Base-by-base conservation (phyloP, 805 yeast genomes). In the Candida loeiensis region DNA sequence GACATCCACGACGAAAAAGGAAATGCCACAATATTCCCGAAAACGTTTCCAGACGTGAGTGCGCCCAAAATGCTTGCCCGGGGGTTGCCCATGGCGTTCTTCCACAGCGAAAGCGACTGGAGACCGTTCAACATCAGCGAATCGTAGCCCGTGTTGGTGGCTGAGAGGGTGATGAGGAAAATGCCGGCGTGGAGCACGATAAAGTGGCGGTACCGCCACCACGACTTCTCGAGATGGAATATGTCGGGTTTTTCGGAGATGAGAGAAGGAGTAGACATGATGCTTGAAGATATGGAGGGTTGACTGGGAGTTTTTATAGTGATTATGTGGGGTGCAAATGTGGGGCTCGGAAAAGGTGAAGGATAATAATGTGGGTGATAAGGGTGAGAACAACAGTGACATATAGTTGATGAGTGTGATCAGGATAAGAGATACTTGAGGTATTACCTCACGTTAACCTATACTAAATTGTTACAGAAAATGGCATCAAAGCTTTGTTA, bases 91-190 rank as follows among this genome's bases (percentile, higher is more conserved):
- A 74, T 64, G 27, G 59, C 61, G 5, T 50, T 42, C 40, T 55
- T 54, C 76, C 79, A 76, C 21, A 53, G 51, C 1, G 53, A 44
- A 48, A 72, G 61, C 6, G 74, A 56, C 49, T 76, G 80, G 45
- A 76, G 61, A 27, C 77, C 76, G 46, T 76, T 75, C 49, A 76
- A 55, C 64, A 76, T 60, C 12, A 51, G 45, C 22, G 56, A 54
- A 35, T 54, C 59, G 34, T 51, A 54, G 3, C 59, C 59, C 33
- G 45, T 67, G 47, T 71, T 72, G 36, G 77, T 68, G 8, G 79
- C 68, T 18, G 76, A 62, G 30, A 74, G 54, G 17, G 76, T 64
- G 41, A 68, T 60, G 20, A 72, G 55, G 29, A 71, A 55, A 21
- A 76, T 53, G 4, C 64, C 50, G 26, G 58, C 45, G 44, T 69